Base-by-base conservation (phyloP, 371 early-diverging fungal genomes). In the Fennellomyces sp. region DNA sequence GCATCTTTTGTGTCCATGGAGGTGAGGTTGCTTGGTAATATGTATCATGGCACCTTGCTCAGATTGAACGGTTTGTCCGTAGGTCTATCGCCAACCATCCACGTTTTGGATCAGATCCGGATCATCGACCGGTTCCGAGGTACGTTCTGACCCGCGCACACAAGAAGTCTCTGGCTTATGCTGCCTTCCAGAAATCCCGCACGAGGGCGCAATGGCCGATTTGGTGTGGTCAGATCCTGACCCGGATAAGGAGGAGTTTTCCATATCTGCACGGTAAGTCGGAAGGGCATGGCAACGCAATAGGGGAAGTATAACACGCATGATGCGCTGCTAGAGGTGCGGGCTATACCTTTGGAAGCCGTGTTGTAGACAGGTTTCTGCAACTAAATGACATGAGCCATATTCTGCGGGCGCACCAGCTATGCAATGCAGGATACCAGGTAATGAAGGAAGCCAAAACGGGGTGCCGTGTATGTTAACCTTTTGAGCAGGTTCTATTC, bases 171-270 rank as follows among this genome's bases (percentile, higher is more conserved):
- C 53, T 47, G n/a, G 17, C 25, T 35, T 15, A 38, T 8, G 35
- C 15, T 12, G 30, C 12, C 58, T 17, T 19, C 50, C 77, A 88
- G 97, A 99, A 73, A 92, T 97, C 35, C 98, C 99, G 4, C 96
- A 97, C 69, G 95, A 96, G 73, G 99, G 99, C n/a, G 89, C 94
- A 4, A 97, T 99, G 93, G 96, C 97, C 28, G 99, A 99, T 74
- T 75, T 99, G 17, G 93, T 98, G n/a, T 99, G 99, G 99, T 94
- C 95, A 12, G 99, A 99, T 82, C 99, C 99, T 5, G 87, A 89
- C 64, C 83, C 86, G 15, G 92, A 89, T 65, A 84, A 89, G 58
- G 83, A 85, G 39, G 93, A 91, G 33, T 96, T 94, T 74, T 80
- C 88, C n/a, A 84, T 94, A 12, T 93, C 93, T 2, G 92, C 94